phyloP scores from a whole-genome alignment of 148 eudicot species.

The Rhododendron mucronatum region DNA sequence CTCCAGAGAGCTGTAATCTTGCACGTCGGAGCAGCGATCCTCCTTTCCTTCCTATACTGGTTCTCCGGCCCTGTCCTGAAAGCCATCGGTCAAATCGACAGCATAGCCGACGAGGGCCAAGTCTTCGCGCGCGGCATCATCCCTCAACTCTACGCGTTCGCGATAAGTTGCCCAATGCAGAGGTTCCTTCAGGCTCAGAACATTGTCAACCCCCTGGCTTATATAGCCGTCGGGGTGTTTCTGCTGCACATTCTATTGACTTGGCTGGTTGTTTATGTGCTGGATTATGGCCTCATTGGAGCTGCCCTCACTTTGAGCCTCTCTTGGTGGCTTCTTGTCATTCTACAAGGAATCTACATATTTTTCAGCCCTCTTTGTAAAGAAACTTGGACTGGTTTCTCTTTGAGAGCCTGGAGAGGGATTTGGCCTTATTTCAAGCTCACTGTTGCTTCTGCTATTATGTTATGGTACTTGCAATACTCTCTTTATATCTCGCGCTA shows the following conservation, averaged over 20 bases:
- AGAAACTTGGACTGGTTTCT: slow-evolving; percentile 56
- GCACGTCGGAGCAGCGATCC: slow-evolving; percentile 40
- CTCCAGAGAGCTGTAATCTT: slow-evolving; percentile 50
- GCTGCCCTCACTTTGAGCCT: slow-evolving; percentile 46
- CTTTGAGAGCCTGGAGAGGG: slow-evolving; percentile 33
- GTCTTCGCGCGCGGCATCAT: slow-evolving; percentile 43
- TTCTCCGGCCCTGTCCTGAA: slow-evolving; percentile 29
- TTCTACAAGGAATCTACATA: slow-evolving; percentile 38
- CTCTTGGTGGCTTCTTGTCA: slow-evolving; percentile 56
- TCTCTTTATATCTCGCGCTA: not conserved
- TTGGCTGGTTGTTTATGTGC: slow-evolving; percentile 44
- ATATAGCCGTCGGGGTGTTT: slow-evolving; percentile 47
- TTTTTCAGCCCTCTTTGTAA: slow-evolving; percentile 34
- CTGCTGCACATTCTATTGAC: slow-evolving; percentile 33
- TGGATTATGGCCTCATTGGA: slow-evolving; percentile 44
- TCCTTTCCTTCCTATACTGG: slow-evolving; percentile 43
- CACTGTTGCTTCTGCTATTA: slow-evolving; percentile 54
- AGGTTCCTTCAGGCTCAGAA: slow-evolving; percentile 60
- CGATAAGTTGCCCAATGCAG: slow-evolving; percentile 46
- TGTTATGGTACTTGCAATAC: slow-evolving; percentile 32
- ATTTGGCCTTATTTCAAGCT: slow-evolving; percentile 62
- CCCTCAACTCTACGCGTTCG: slow-evolving; percentile 53
- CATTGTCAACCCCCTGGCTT: slow-evolving; percentile 64
- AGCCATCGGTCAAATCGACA: slow-evolving; percentile 41
- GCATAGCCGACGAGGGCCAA: slow-evolving; percentile 42